phyloP scores from a whole-genome alignment of 495 filamentous ascomycete genomes.

The Neurospora intermedia region DNA sequence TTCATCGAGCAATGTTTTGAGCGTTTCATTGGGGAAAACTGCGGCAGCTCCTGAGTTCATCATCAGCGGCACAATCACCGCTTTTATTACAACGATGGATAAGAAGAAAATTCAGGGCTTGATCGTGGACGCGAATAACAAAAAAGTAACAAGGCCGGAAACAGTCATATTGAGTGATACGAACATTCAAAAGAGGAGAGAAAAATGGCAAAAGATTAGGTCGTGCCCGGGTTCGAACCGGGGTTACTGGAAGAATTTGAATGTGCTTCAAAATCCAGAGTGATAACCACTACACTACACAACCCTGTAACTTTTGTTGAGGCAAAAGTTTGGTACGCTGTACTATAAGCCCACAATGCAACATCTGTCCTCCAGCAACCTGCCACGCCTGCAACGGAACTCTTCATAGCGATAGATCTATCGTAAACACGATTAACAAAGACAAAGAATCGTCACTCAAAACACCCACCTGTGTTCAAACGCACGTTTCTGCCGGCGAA shows the following conservation, averaged over 20 bases:
- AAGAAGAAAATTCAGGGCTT: too few relatives aligned
- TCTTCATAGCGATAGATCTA: too few relatives aligned
- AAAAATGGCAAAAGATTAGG: neutral
- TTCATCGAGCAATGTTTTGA: neutral
- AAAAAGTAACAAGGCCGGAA: neutral
- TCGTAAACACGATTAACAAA: neutral
- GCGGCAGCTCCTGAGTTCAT: too few relatives aligned
- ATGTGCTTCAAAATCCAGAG: neutral
- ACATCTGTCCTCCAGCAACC: too few relatives aligned
- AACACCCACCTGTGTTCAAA: neutral
- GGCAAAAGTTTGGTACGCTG: neutral
- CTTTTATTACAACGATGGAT: too few relatives aligned
- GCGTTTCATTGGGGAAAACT: too few relatives aligned
- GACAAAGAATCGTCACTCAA: neutral
- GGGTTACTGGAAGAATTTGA: neutral
- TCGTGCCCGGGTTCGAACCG: neutral
- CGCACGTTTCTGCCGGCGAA: neutral
- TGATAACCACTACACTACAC: constrained; percentile 1
- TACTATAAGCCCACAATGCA: neutral
- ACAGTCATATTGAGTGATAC: too few relatives aligned
- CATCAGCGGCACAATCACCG: too few relatives aligned
- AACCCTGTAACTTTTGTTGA: neutral
- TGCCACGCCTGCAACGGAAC: too few relatives aligned
- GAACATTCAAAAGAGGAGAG: rapidly evolving
- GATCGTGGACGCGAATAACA: neutral